Base-by-base conservation (phyloP, 345 rosid species). In the Salix koriyanagi region DNA sequence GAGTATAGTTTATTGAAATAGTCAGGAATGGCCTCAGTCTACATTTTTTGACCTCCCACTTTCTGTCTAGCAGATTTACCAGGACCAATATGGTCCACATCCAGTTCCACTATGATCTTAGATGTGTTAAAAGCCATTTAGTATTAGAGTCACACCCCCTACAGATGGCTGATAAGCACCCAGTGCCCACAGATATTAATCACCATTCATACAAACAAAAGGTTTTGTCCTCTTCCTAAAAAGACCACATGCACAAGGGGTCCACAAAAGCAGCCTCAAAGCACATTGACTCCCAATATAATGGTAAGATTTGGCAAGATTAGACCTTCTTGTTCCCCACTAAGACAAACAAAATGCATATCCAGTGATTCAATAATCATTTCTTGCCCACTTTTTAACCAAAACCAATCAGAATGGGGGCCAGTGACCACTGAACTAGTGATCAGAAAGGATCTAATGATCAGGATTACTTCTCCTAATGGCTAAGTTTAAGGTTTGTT, bases 71-170 rank as follows among this genome's bases (percentile, higher is more conserved):
- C 19, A 79, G 44, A 58, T 5, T 61, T 28, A 14, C 30, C 58
- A 80, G 56, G 12, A 65, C 6, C 77, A 75, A 41, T 50, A 61
- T 42, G 70, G 75, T 30, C 78, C 80, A 78, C 76, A 67, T 69
- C 72, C 73, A 32, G 34, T 32, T 78, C 76, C 79, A 41, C 50
- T 5, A 68, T 50, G 69, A 60, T 72, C 54, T 28, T 65, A 2
- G 41, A 61, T 32, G 80, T 65, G 76, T 76, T 67, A 34, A 72
- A 34, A 34, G 56, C 8, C 30, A 19, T 30, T 15, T 2, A 66
- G 21, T 12, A 71, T 69, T 60, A 71, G 81, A 83, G 75, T 78
- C 79, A 74, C 84, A 74, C 88, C 86, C 86, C 86, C 86, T 81
- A 79, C 83, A 36, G 18, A 39, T 62, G 54, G 80, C 36, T 60